phyloP scores from a whole-genome alignment of 1,284 basidiomycete genomes.

The Xerocomus nothofagi region DNA sequence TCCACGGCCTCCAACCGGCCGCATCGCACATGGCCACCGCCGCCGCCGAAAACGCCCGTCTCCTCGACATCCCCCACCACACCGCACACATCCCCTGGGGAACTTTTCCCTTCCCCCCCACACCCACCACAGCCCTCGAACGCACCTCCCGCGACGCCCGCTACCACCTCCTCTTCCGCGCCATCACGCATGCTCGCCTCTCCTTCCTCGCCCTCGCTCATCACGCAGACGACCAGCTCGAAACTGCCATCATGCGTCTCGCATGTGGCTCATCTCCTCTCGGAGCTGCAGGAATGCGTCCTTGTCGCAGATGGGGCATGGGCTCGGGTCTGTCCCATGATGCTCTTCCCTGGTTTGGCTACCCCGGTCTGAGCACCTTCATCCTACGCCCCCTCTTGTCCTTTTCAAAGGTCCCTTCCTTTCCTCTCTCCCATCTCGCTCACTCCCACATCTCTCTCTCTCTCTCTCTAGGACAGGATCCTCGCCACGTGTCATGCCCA shows the following conservation, averaged over 20 bases:
- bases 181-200: slow-evolving; percentile 42
- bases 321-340: slow-evolving; percentile 40
- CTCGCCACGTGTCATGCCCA: slow-evolving; percentile 70
- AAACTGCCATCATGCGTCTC: slow-evolving; percentile 71
- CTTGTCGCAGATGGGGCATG: slow-evolving; percentile 74
- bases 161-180: slow-evolving; percentile 52
- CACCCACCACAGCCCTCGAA: slow-evolving; percentile 48
- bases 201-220: slow-evolving; percentile 63
- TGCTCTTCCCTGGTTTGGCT: slow-evolving; percentile 44
- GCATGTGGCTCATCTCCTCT: slow-evolving; percentile 51
- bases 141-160: slow-evolving; percentile 56
- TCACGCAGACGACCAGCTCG: slow-evolving; percentile 78
- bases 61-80: slow-evolving; percentile 48
- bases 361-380: slow-evolving; percentile 62
- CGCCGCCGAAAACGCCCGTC: slow-evolving; percentile 44
- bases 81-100: slow-evolving; percentile 58
- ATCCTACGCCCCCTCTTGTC: slow-evolving; percentile 66
- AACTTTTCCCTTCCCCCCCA: slow-evolving; percentile 46
- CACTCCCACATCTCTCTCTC: slow-evolving; percentile 10
- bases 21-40: slow-evolving; percentile 55
- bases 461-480: slow-evolving; percentile 58
- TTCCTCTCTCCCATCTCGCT: neutral
- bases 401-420: slow-evolving; percentile 58
- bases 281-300: slow-evolving; percentile 66
- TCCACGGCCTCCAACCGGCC: slow-evolving; percentile 62